A percentile compares a stretch with the other conserved stretches of the same genome.
phyloP scores from a whole-genome alignment of 108 stramenopile species.

The Cyclotella cryptica region DNA sequence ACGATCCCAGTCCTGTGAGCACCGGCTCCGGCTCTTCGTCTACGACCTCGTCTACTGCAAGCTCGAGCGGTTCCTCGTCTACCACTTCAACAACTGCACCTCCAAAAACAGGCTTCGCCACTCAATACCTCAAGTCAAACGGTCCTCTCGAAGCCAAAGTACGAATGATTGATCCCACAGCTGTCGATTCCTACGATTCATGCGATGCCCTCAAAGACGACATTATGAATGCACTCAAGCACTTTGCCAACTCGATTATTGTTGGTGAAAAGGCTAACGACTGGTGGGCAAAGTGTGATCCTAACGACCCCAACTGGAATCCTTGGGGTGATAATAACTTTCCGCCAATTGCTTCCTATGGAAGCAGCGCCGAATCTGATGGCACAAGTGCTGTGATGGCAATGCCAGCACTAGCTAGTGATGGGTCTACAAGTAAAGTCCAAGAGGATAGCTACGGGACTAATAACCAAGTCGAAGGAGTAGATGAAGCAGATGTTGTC shows the following conservation, averaged over 20 bases:
- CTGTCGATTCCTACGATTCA: slow-evolving; percentile 38
- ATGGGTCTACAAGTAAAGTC: not conserved
- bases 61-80: not conserved
- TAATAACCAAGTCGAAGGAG: slow-evolving; percentile 60
- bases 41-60: not conserved
- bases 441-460: slow-evolving; percentile 54
- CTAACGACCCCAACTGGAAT: slow-evolving; percentile 28
- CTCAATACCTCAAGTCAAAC: slow-evolving; percentile 28
- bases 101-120: not conserved
- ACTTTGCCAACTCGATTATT: slow-evolving; percentile 52
- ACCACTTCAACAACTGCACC: not conserved
- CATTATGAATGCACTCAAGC: slow-evolving; percentile 48
- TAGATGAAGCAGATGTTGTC: slow-evolving; percentile 60
- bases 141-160: slow-evolving; percentile 47
- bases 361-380: not conserved
- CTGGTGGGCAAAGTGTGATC: slow-evolving; percentile 36
- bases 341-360: slow-evolving; percentile 16
- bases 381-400: not conserved
- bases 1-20: not conserved
- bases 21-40: not conserved
- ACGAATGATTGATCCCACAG: slow-evolving; percentile 44
- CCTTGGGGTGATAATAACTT: slow-evolving; percentile 22
- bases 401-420: not conserved
- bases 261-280: slow-evolving; percentile 13
- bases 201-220: slow-evolving; percentile 52